These are phyloP conservation scores for Chaetomium tenue DNA, from an alignment of 495 filamentous ascomycete genomes.

Conservation along the genomic window DNA sequence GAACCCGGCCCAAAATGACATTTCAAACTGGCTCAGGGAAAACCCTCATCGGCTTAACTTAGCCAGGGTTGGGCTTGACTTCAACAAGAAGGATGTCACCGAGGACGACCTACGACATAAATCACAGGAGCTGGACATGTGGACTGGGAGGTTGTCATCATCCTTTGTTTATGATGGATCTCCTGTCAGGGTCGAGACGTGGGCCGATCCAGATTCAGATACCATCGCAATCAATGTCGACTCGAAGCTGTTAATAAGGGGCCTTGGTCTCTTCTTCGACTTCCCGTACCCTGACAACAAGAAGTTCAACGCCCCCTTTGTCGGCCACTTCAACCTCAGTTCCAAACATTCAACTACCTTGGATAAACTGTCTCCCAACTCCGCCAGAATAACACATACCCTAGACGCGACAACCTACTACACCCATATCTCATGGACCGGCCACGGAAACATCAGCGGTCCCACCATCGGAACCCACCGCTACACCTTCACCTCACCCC, in stretches of 20 bases:
- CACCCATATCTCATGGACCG: slow-evolving; percentile 42
- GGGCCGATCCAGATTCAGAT: slow-evolving; percentile 48
- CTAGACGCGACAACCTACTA: slow-evolving; percentile 48
- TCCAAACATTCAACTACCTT: slow-evolving; percentile 45
- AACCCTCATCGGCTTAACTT: slow-evolving; percentile 55
- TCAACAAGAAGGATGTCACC: slow-evolving; percentile 40
- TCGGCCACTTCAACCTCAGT: slow-evolving; percentile 48
- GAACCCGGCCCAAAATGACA: slow-evolving; percentile 50
- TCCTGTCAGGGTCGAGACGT: slow-evolving; percentile 45
- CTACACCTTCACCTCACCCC: slow-evolving; percentile 39
- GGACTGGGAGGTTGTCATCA: slow-evolving; percentile 48
- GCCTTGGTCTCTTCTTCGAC: slow-evolving; percentile 51
- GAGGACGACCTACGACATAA: slow-evolving; percentile 43
- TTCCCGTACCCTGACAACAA: slow-evolving; percentile 49
- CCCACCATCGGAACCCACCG: slow-evolving; percentile 42
- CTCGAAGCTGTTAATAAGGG: slow-evolving; percentile 39
- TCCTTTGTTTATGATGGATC: slow-evolving; percentile 45
- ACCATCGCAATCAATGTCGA: slow-evolving; percentile 47
- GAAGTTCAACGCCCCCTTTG: slow-evolving; percentile 51
- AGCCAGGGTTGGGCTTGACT: slow-evolving; percentile 48
- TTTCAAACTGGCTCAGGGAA: slow-evolving; percentile 54
- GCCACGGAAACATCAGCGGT: slow-evolving; percentile 36
- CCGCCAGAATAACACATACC: slow-evolving; percentile 46
- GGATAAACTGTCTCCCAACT: slow-evolving; percentile 22
- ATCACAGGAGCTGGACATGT: slow-evolving; percentile 49